Evolutionary conservation across 2,329 filamentous ascomycete genomes (phyloP), one percentile per base, ranked within the genome.

Genomic region (Pseudogymnoascus sp.): DNA sequence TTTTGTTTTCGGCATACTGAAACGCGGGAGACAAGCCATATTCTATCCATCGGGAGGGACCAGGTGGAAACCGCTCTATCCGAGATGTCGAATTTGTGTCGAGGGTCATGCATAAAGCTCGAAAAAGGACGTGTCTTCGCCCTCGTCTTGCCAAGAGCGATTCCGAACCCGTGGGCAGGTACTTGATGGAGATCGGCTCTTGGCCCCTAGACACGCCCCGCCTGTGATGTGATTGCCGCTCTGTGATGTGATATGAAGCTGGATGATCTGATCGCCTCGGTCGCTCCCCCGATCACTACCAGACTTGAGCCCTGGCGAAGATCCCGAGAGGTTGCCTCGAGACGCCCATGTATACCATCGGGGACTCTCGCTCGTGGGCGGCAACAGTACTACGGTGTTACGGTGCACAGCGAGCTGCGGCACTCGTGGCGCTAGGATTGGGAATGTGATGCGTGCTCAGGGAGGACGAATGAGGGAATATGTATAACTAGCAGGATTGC

Each of bases 281-380:
- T 53, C 46, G 25, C 14, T 18, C 18, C 46, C 46, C 14, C 8
- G 46, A 18, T 53, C 46, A 53, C 46, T 4, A 31, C 46, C n/a
- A 31, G 25, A 53, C n/a, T 31, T 53, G 46, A 53, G 46, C 46
- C 46, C 46, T 53, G n/a, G 46, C 14, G 46, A 53, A 53, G 46
- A 53, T 53, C 46, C 46, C 25, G 14, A 25, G 25, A 11, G 23
- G 10, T 31, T 25, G 25, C 25, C 46, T 53, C 46, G 23, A n/a
- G 46, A 31, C 12, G 46, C 12, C 46, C 10, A 31, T n/a, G 21
- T 53, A 18, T 16, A 53, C 23, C 40, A 14, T 23, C 40, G 18
- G 21, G 21, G 42, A 11, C 5, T 46, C 42, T 46, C 42, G 12
- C 21, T 46, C 42, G 21, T 25, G 38, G 21, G 42, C 42, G 42